phyloP scores from a whole-genome alignment of 805 yeast species.

The Starmerella lactis-condensi region DNA sequence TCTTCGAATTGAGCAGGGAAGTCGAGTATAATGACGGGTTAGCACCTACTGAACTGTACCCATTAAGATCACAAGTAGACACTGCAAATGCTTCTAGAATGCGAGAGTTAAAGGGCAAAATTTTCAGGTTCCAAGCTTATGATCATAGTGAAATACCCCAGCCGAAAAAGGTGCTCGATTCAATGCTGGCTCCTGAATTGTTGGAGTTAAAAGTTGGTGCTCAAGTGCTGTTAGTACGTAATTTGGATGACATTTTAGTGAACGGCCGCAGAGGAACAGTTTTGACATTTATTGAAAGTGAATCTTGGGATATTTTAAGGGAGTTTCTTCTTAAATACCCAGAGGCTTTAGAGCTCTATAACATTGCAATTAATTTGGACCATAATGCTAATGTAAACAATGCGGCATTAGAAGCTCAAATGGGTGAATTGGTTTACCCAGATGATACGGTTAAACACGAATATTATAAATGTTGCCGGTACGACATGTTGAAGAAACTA shows the following conservation, averaged over 20 bases:
- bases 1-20: constrained; percentile 36
- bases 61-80: constrained; percentile 71
- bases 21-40: constrained; percentile 51
- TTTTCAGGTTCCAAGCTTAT: constrained; percentile 27
- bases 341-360: constrained; percentile 11
- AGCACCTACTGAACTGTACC: constrained; percentile 72
- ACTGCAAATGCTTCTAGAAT: constrained; percentile 44
- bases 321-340: constrained; percentile 1
- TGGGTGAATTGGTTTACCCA: background rate
- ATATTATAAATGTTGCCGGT: too few species aligned
- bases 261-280: constrained; percentile 82
- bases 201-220: constrained; percentile 62
- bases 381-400: too few species aligned
- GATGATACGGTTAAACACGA: background rate
- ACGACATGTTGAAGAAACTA: constrained; percentile 1
- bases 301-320: constrained; percentile 8
- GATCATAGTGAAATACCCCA: constrained; percentile 25
- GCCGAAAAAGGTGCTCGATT: constrained; percentile 29
- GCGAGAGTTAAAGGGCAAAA: constrained; percentile 31
- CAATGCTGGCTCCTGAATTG: constrained; percentile 49
- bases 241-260: constrained; percentile 47
- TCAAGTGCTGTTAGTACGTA: constrained; percentile 78
- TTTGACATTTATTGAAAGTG: constrained; percentile 28
- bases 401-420: constrained; percentile 18
- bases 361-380: constrained; percentile 8